A percentile compares a stretch with the other conserved stretches of the same genome.
Conservation (phyloP, 768 basidiomycete genomes). For the Ramaria sp. region DNA sequence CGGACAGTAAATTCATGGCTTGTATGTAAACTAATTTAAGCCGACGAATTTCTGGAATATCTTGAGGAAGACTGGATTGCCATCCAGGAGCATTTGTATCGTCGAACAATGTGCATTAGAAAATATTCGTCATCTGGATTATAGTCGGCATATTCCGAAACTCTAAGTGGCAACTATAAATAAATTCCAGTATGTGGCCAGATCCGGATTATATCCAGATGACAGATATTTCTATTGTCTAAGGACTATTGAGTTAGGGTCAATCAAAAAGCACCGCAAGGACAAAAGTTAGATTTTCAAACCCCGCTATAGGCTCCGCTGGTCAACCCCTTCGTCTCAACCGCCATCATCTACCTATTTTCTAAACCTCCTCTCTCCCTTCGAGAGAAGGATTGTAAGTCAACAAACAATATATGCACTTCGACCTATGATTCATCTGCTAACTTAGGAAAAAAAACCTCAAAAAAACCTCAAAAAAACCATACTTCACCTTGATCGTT, state of each 20-base stretch:
- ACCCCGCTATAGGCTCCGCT: background rate
- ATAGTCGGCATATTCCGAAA: too few species aligned
- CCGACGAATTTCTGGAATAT: background rate
- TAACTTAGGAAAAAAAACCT: slow-evolving; percentile 10
- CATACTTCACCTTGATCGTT: slow-evolving; percentile 8
- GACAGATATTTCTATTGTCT: too few species aligned
- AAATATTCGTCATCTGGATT: too few species aligned
- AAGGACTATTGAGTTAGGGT: background rate
- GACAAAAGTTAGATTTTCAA: background rate
- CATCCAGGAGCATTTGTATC: too few species aligned
- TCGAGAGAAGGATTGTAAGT: slow-evolving; percentile 10
- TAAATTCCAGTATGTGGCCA: too few species aligned
- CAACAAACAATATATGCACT: too few species aligned
- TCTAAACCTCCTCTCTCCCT: slow-evolving; percentile 8
- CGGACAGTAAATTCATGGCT: background rate
- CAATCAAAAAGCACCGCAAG: background rate
- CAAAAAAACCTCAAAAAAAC: slow-evolving; percentile 7
- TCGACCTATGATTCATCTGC: too few species aligned
- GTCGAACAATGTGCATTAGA: too few species aligned
- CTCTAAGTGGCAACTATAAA: too few species aligned
- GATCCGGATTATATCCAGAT: too few species aligned
- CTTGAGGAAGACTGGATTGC: too few species aligned
- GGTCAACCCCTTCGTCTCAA: slow-evolving; percentile 2
- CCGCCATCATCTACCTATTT: slow-evolving; percentile 8
- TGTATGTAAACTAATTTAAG: slow-evolving; percentile 4